These are phyloP conservation scores for Helianthus tuberosus DNA, from an alignment of 129 eudicot species.

Conservation along the genomic window DNA sequence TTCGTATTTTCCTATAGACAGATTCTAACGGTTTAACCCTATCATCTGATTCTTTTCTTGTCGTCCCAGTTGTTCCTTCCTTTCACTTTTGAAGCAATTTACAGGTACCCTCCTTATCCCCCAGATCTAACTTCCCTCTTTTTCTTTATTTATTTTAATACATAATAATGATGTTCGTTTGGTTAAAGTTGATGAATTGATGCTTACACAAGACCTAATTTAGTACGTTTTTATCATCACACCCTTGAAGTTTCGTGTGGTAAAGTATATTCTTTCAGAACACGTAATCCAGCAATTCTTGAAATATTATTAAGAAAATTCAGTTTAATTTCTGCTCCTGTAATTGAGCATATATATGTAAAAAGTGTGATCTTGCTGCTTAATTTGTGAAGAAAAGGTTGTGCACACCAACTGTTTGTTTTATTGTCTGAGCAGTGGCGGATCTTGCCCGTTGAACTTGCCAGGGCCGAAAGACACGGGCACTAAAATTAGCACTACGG, in stretches of 20 bases:
- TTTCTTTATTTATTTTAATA: conserved; percentile 10
- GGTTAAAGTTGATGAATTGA: background rate
- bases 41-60: conserved; percentile 22
- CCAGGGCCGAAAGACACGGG: too few relatives aligned
- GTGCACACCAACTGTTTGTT: conserved; percentile 20
- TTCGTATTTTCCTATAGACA: background rate
- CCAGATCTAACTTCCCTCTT: conserved; percentile 23
- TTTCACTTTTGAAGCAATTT: conserved; percentile 22
- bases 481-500: too few relatives aligned
- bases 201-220: conserved; percentile 12
- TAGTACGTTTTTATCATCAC: background rate
- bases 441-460: too few relatives aligned
- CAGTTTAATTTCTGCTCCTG: background rate
- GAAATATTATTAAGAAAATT: background rate
- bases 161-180: background rate
- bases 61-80: background rate
- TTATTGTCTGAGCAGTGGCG: background rate
- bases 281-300: conserved; percentile 11
- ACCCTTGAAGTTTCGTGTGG: conserved; percentile 21
- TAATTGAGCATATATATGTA: background rate
- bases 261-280: conserved; percentile 23
- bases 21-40: background rate
- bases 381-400: conserved; percentile 6
- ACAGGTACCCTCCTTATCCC: conserved; percentile 31
- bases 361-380: conserved; percentile 19